Conservation (phyloP, 345 rosid genomes). For the Erodium maritimum region DNA sequence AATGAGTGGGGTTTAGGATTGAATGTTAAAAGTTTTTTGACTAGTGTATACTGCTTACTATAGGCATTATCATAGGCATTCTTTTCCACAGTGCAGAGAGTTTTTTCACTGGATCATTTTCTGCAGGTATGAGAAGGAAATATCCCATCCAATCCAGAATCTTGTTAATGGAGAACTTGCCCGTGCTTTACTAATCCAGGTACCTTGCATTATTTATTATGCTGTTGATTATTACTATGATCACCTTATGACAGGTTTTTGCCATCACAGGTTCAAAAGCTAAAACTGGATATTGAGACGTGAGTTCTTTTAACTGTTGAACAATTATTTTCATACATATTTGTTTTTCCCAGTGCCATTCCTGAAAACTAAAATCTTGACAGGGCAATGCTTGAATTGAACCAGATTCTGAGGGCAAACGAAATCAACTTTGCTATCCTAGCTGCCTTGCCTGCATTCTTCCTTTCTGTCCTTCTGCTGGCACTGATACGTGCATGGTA, state of each 20-base stretch:
- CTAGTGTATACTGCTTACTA: background rate
- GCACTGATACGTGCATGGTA: slow-evolving; percentile 63
- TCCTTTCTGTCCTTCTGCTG: slow-evolving; percentile 52
- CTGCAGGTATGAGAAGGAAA: slow-evolving; percentile 79
- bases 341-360: slow-evolving; percentile 10
- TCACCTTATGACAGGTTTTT: slow-evolving; percentile 9
- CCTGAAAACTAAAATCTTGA: slow-evolving; percentile 4
- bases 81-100: background rate
- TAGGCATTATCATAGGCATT: background rate
- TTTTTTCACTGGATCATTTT: slow-evolving; percentile 6
- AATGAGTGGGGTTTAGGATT: background rate
- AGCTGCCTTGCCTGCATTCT: slow-evolving; percentile 95
- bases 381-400: slow-evolving; percentile 98
- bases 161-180: slow-evolving; percentile 91
- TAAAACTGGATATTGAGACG: slow-evolving; percentile 90
- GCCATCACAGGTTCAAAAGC: slow-evolving; percentile 80
- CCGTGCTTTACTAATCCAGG: slow-evolving; percentile 94
- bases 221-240: slow-evolving; percentile 4
- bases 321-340: slow-evolving; percentile 6
- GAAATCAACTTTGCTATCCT: slow-evolving; percentile 91
- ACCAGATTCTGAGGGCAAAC: slow-evolving; percentile 91
- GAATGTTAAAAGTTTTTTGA: background rate
- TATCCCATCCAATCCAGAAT: slow-evolving; percentile 76
- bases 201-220: slow-evolving; percentile 10
- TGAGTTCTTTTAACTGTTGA: slow-evolving; percentile 31